Base-by-base conservation (phyloP, 768 basidiomycete species). In the Scleroderma citrinum region DNA sequence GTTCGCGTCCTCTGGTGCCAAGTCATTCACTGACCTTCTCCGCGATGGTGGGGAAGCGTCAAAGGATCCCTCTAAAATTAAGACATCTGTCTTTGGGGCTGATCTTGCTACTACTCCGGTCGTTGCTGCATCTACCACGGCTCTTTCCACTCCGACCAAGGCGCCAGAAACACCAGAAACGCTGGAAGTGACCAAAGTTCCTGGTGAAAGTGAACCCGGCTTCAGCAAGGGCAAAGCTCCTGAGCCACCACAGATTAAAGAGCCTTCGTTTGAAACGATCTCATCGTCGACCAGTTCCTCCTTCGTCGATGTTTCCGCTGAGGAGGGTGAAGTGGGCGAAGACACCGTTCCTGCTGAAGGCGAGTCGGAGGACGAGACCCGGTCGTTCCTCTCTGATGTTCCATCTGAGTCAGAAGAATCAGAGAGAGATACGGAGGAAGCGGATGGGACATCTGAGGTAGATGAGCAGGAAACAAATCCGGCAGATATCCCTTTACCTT, bases 1-100 rank as follows among this genome's bases (percentile, higher is more conserved):
- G 0, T 81, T 82, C 55, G 72, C 75, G 13, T 74, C 74, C 1
- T 45, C 67, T 3, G 51, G 68, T 1, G 67, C 69, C 31, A 77
- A 75, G 55, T 78, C 85, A 1, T 90, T 85, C 55, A 64, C 70
- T n/a, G 81, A 87, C 24, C 58, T 87, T 40, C 65, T 87, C 49
- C 76, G 80, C 59, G 62, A 54, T 14, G 69, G 58, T 38, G 69
- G 65, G 39, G 59, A 59, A 17, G 61, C 64, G 19, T 41, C 50
- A 21, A 58, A 61, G 36, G 47, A 68, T 30, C 53, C 61, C 7
- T 52, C 59, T 10, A 61, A 60, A 20, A 20, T 30, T 21, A 51
- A 48, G 20, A 30, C 48, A 14, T 53, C 61, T 17, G 61, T 64
- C 14, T 57, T 41, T 14, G 61, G 5, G 8, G 26, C 8, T 29